These are phyloP conservation scores for Aegilops speltoides DNA, from an alignment of 176 grass and related monocot genomes.

Conservation along the genomic window DNA sequence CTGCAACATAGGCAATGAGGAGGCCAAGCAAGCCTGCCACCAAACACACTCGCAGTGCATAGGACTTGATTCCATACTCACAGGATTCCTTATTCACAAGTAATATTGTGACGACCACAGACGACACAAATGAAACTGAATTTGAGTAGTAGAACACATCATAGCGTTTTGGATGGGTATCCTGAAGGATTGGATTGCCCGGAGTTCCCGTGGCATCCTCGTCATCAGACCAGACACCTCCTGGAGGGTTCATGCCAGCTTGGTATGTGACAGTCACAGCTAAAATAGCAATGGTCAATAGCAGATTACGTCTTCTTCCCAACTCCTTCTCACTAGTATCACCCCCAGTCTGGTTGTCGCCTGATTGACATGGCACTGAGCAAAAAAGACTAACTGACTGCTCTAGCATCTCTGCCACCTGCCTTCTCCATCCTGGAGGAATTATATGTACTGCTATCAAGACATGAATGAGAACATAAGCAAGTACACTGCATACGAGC, in stretches of 20 bases:
- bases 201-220: background rate
- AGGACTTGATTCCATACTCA: slow-evolving; percentile 34
- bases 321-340: slow-evolving; percentile 15
- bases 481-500: background rate
- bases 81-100: slow-evolving; percentile 42
- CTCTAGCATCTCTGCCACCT: background rate
- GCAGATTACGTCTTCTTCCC: slow-evolving; percentile 24
- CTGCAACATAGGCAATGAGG: slow-evolving; percentile 34
- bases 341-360: background rate
- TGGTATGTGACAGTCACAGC: slow-evolving; percentile 41
- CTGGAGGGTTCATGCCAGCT: slow-evolving; percentile 51
- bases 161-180: slow-evolving; percentile 15
- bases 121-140: slow-evolving; percentile 33
- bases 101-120: slow-evolving; percentile 34
- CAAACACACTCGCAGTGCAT: slow-evolving; percentile 37
- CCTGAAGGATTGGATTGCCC: slow-evolving; percentile 33
- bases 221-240: slow-evolving; percentile 39
- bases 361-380: background rate
- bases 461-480: slow-evolving; percentile 34
- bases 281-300: slow-evolving; percentile 30
- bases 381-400: background rate
- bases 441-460: slow-evolving; percentile 30
- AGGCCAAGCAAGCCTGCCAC: slow-evolving; percentile 36
- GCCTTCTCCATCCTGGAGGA: background rate
- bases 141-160: slow-evolving; percentile 42